Base-by-base conservation (phyloP, 257 asterid species). In the Solanum rostratum region DNA sequence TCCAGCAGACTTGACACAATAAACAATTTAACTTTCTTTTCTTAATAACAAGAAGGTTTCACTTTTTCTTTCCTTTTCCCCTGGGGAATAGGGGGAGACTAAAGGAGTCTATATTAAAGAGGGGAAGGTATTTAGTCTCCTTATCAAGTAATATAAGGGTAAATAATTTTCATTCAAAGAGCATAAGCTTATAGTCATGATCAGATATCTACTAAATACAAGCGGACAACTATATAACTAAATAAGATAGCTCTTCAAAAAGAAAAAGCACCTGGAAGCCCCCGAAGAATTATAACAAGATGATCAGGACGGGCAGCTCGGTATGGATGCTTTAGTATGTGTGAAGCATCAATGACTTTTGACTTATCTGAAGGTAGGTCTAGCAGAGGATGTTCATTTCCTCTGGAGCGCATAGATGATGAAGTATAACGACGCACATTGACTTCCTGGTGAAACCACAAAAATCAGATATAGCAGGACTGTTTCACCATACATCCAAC, bases 281-380 rank as follows among this genome's bases (percentile, higher is more conserved):
- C 99, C 80, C 98, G 95, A 83, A 95, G 90, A 79, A 97, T 93
- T 70, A 97, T 62, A 80, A 94, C 99, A 59, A 97, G 91, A 86
- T 92, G 98, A 91, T 93, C 98, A 33, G 99, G 99, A 46, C 98
- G 98, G 82, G 86, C 88, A 80, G 93, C 90, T 70, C 99, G 94
- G 84, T 93, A 91, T 54, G 99, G 99, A 70, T 92, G 91, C 93
- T 92, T 97, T 74, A 97, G 90, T 89, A 95, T 90, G 88, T 92
- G 94, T 59, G 92, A 89, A 57, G 93, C 99, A 85, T 97, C 97
- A 86, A 95, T 43, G 86, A 91, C 84, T 87, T 89, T 91, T 70
- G 94, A 92, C 86, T 91, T 89, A 43, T 91, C 95, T 19, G 85
- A 63, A 15, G 92, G 84, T 85, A 85, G 86, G 85, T 89, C 90